Conservation (phyloP, 2,329 filamentous ascomycete species). For the Cytospora mali region DNA sequence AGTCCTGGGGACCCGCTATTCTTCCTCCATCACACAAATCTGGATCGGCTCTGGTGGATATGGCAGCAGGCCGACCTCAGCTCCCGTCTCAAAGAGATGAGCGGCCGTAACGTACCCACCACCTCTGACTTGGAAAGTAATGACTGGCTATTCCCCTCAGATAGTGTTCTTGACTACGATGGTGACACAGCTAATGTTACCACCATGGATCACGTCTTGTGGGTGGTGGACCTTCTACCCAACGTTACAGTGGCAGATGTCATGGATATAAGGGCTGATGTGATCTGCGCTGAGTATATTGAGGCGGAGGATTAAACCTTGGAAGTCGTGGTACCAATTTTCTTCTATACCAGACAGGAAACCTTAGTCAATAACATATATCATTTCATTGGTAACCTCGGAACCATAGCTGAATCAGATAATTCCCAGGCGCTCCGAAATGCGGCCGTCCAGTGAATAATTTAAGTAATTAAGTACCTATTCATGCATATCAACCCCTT, state of each 20-base stretch:
- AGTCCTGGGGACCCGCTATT: slow-evolving; percentile 41
- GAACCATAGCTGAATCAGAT: too few relatives aligned
- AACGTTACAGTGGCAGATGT: slow-evolving; percentile 21
- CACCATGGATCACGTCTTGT: slow-evolving; percentile 15
- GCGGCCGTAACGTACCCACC: slow-evolving; percentile 29
- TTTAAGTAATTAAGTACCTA: too few relatives aligned
- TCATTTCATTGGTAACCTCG: too few relatives aligned
- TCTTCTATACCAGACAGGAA: too few relatives aligned
- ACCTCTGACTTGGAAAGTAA: neutral
- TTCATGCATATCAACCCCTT: too few relatives aligned
- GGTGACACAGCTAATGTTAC: slow-evolving; percentile 19
- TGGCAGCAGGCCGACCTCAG: slow-evolving; percentile 34
- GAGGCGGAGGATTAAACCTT: slow-evolving; percentile 12
- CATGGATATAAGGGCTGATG: slow-evolving; percentile 6
- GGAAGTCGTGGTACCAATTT: neutral
- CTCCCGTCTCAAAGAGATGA: slow-evolving; percentile 33
- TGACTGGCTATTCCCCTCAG: neutral
- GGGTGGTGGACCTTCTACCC: slow-evolving; percentile 13
- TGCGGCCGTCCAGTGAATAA: too few relatives aligned
- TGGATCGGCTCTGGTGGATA: slow-evolving; percentile 37
- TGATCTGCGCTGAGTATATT: slow-evolving; percentile 20
- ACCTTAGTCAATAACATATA: too few relatives aligned
- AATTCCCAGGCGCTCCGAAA: too few relatives aligned
- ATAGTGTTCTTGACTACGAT: slow-evolving; percentile 12
- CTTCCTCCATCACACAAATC: slow-evolving; percentile 37